A percentile compares a stretch with the other conserved stretches of the same genome.
These are phyloP conservation scores for Penicillium bialowiezense DNA, from an alignment of 495 filamentous ascomycete species.

Conservation along the genomic window DNA sequence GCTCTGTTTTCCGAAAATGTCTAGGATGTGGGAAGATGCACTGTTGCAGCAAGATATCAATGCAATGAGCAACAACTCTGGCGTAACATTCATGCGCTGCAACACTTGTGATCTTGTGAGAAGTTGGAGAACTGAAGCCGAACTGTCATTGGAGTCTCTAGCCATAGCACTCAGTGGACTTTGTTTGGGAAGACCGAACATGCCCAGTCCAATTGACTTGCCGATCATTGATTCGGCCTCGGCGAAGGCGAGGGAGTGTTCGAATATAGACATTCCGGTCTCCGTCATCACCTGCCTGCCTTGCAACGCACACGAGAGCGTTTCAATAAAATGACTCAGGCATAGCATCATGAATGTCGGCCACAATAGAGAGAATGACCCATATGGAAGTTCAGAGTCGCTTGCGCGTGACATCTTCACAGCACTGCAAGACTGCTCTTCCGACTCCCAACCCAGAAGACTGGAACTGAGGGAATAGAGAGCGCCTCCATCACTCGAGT, in stretches of 20 bases:
- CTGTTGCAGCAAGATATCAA: constrained; percentile 88
- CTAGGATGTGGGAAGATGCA: constrained; percentile 78
- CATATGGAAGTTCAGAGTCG: constrained; percentile 50
- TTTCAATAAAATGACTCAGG: constrained; percentile 84
- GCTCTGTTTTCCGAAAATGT: constrained; percentile 72
- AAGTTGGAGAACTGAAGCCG: constrained; percentile 33
- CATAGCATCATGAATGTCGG: constrained; percentile 81
- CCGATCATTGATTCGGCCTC: constrained; percentile 87
- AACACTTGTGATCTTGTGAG: constrained; percentile 45
- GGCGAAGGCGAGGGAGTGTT: constrained; percentile 93
- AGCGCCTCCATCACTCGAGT: constrained; percentile 65
- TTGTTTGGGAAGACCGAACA: constrained; percentile 54
- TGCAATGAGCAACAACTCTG: constrained; percentile 81
- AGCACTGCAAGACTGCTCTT: constrained; percentile 67
- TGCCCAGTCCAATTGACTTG: constrained; percentile 66
- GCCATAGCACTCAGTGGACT: constrained; percentile 24
- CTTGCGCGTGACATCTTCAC: constrained; percentile 63
- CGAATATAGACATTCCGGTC: constrained; percentile 94
- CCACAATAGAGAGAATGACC: constrained; percentile 83
- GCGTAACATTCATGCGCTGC: constrained; percentile 72
- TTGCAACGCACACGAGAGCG: constrained; percentile 81
- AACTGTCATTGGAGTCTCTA: constrained; percentile 12
- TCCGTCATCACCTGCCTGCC: constrained; percentile 76
- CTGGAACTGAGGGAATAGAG: constrained; percentile 66
- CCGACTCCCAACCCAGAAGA: constrained; percentile 64